Base-by-base conservation (phyloP, 1,284 basidiomycete species). In the Tremellales sp. region DNA sequence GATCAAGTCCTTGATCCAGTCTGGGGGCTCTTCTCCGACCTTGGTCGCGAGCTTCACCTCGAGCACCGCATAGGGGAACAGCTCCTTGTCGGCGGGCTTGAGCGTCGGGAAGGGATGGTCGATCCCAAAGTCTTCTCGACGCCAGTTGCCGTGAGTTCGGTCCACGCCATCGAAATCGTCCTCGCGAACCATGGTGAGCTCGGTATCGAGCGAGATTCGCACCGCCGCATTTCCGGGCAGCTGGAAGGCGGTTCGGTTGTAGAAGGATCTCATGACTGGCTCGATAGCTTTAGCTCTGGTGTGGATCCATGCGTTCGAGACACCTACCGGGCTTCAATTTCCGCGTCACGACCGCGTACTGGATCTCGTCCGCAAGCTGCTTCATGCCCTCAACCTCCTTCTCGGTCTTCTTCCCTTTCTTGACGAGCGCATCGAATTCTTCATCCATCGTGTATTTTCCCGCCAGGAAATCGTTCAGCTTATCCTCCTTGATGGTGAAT, bases 31-130 rank as follows among this genome's bases (percentile, higher is more conserved):
- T 70, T 97, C 94, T 2, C 95, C 94, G 56, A 87, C 80, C 68
- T 97, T 92, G 6, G 94, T 98, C 73, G 97, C 94, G 34, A 98
- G 75, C 75, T 98, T 98, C 58, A 98, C 93, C 73, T 98, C 94
- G 18, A 98, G 77, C 4, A 98, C 87, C 39, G 92, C 84, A 55
- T 78, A 91, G 73, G 91, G 92, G 82, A 98, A 98, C 6, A 87
- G 70, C 56, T 92, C 93, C 73, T 85, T 92, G 71, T 98, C 94
- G 50, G 86, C 86, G 4, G 77, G 65, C 1, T 79, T 70, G 38
- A 94, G 66, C 61, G 87, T 84, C 10, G 85, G 78, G 70, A 98
- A 98, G 3, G 95, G 94, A 68, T 82, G 78, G 72, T 95, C 87
- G 58, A 95, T 91, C 8, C 91, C 91, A 52, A 95, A 85, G 68